Evolutionary conservation across 2,329 filamentous ascomycete species (phyloP).

Genomic region (Metarhizium guizhouense): DNA sequence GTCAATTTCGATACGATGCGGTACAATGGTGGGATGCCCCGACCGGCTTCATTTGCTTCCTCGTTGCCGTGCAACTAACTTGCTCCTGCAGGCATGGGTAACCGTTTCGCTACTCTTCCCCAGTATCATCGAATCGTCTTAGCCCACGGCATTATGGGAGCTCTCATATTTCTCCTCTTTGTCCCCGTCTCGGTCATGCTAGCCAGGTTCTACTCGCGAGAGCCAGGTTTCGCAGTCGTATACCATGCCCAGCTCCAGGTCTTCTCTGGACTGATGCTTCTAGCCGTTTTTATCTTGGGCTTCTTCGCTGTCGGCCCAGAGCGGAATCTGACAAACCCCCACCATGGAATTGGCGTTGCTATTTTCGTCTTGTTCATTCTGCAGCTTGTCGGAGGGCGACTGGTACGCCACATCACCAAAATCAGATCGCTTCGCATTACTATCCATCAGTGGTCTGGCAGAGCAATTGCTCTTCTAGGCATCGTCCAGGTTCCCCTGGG

Average conservation of each 20-base stretch:
- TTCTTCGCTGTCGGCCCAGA: conserved; percentile 70
- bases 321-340: conserved; percentile 68
- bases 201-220: conserved; percentile 60
- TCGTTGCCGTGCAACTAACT: not conserved
- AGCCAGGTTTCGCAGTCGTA: conserved; percentile 52
- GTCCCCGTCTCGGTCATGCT: conserved; percentile 66
- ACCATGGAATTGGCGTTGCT: conserved; percentile 75
- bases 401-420: conserved; percentile 46
- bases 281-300: conserved; percentile 65
- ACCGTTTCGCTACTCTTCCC: conserved; percentile 59
- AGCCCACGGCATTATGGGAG: conserved; percentile 64
- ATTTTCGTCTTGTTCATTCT: conserved; percentile 65
- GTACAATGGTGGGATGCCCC: conserved; percentile 58
- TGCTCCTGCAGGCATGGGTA: conserved; percentile 62
- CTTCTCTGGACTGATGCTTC: conserved; percentile 56
- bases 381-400: conserved; percentile 60
- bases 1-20: conserved; percentile 74
- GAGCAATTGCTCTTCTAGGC: conserved; percentile 68
- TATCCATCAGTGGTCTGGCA: conserved; percentile 83
- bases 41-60: not conserved
- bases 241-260: conserved; percentile 70
- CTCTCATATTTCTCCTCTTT: conserved; percentile 64
- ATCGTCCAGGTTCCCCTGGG: conserved; percentile 84
- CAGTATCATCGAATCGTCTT: conserved; percentile 64
- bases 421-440: conserved; percentile 44